Evolutionary conservation across 495 filamentous ascomycete species (phyloP).

Genomic region (Podospora didyma): DNA sequence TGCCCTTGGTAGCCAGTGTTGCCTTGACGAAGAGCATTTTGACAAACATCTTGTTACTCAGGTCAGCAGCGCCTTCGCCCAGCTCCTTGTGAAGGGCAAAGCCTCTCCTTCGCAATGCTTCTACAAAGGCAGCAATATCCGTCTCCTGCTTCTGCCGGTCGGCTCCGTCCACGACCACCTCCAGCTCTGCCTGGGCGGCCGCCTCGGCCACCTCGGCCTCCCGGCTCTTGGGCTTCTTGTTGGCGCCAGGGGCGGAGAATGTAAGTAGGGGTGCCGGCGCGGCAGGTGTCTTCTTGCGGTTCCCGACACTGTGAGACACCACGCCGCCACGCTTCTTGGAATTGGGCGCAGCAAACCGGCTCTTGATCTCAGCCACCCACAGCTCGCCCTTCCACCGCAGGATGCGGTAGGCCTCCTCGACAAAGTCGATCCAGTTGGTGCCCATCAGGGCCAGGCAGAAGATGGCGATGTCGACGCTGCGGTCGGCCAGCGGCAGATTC

Average conservation of each 20-base stretch:
- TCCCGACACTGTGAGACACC: conserved; percentile 61
- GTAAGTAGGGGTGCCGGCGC: neutral
- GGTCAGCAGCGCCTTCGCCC: conserved; percentile 59
- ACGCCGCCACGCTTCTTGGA: conserved; percentile 35
- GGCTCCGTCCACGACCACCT: conserved; percentile 49
- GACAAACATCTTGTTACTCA: conserved; percentile 97
- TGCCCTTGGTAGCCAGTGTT: conserved; percentile 62
- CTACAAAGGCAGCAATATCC: conserved; percentile 83
- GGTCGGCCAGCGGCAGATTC: conserved; percentile 67
- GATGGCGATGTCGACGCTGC: conserved; percentile 75
- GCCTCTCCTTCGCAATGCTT: conserved; percentile 71
- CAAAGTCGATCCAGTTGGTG: conserved; percentile 93
- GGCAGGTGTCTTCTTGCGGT: conserved; percentile 38
- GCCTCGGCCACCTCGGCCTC: conserved; percentile 35
- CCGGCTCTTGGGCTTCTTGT: conserved; percentile 49
- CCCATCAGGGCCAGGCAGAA: conserved; percentile 98
- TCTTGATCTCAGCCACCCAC: conserved; percentile 96
- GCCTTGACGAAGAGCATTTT: conserved; percentile 89
- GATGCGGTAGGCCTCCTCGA: conserved; percentile 90
- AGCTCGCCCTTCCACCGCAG: conserved; percentile 89
- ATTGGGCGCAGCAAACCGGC: conserved; percentile 66
- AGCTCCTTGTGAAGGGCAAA: conserved; percentile 64
- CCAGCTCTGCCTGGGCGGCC: conserved; percentile 44
- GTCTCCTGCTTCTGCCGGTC: conserved; percentile 60
- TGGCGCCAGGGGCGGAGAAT: conserved; percentile 13